Percentiles rank a stretch among this genome's conserved stretches.
Conservation (phyloP, 352 stramenopile genomes). For the Globisporangium ultimum region DNA sequence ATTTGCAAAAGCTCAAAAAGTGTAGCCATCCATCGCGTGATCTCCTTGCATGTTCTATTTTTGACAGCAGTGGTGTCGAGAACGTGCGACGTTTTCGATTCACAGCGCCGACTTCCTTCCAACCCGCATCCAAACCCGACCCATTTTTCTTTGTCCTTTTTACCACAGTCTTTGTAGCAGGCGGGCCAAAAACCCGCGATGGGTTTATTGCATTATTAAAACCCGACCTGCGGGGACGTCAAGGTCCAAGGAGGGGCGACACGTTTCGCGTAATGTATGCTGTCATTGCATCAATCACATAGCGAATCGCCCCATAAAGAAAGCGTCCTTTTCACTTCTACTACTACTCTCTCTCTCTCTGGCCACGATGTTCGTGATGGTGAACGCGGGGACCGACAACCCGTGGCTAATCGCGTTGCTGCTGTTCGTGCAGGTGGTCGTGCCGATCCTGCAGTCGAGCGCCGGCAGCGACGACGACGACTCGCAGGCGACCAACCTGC, state of each 20-base stretch:
- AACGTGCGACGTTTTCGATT: no score
- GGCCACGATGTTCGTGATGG: constrained; percentile 67
- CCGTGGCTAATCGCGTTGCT: constrained; percentile 77
- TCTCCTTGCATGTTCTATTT: no score
- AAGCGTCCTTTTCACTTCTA: not conserved
- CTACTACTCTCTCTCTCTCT: not conserved
- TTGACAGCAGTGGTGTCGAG: no score
- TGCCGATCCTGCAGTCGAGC: constrained; percentile 72
- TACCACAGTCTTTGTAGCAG: no score
- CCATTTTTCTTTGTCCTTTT: no score
- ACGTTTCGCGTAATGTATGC: not conserved
- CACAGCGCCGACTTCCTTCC: no score
- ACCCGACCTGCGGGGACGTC: not conserved
- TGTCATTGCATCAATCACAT: not conserved
- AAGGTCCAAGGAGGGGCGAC: not conserved
- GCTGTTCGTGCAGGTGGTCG: constrained; percentile 74
- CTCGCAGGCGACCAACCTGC: constrained; percentile 48
- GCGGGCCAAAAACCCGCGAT: no score
- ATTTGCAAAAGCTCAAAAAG: no score
- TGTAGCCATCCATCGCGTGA: no score
- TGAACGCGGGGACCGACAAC: constrained; percentile 67
- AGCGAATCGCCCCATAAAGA: not conserved
- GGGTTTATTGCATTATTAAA: not conserved
- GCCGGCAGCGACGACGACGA: constrained; percentile 43
- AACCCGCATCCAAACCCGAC: no score